A percentile compares a stretch with the other conserved stretches of the same genome.
These are phyloP conservation scores for Copromyces sp. DNA, from an alignment of 495 filamentous ascomycete species.

Conservation along the genomic window DNA sequence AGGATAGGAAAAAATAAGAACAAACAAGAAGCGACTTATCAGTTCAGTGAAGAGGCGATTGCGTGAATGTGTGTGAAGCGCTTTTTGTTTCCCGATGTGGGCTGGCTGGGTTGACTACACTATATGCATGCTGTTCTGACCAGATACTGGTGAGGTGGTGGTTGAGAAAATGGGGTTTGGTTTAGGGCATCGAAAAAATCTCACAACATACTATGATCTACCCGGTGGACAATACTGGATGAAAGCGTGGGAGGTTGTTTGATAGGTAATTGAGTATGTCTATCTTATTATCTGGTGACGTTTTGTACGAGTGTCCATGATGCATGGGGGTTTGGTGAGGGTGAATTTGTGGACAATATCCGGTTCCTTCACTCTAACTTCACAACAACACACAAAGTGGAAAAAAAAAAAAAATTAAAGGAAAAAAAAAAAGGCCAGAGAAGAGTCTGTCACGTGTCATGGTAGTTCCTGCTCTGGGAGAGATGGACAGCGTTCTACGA, in stretches of 20 bases:
- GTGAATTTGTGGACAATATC: too few species aligned
- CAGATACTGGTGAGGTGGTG: not conserved
- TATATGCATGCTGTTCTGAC: not conserved
- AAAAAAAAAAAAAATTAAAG: too few species aligned
- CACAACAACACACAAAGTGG: too few species aligned
- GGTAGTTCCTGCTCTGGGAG: too few species aligned
- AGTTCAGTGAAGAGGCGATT: not conserved
- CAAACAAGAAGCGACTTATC: not conserved
- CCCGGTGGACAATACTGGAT: not conserved
- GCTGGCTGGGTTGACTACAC: not conserved
- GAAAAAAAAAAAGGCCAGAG: too few species aligned
- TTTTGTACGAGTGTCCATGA: not conserved
- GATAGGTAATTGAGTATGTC: not conserved
- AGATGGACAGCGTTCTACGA: too few species aligned
- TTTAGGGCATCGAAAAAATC: not conserved
- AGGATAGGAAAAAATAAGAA: not conserved
- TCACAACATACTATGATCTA: not conserved
- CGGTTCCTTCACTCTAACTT: too few species aligned
- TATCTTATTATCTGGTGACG: not conserved
- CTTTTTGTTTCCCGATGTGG: not conserved
- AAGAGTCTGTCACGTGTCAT: too few species aligned
- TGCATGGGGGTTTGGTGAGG: not conserved
- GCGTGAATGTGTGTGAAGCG: not conserved
- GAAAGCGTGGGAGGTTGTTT: not conserved
- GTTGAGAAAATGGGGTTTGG: not conserved